These are phyloP conservation scores for Ceratobasidium sp. DNA, from an alignment of 1,284 basidiomycete species.

Conservation along the genomic window DNA sequence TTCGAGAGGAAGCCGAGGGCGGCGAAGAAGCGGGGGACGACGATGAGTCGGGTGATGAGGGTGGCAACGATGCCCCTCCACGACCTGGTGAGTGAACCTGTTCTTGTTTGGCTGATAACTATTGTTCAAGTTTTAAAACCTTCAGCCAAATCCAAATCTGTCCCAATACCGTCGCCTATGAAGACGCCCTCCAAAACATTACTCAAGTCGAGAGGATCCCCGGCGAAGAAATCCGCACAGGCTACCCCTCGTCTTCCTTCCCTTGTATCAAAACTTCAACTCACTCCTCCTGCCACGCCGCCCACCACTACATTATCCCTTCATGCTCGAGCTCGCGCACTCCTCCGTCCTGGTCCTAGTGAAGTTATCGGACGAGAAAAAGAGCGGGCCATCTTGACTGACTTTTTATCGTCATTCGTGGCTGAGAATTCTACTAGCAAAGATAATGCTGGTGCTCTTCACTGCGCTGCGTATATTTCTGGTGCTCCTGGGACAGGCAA, in stretches of 20 bases:
- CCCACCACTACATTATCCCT: conserved; percentile 53
- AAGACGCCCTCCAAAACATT: conserved; percentile 21
- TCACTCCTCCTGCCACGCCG: conserved; percentile 42
- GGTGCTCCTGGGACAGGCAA: conserved; percentile 86
- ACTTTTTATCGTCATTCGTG: conserved; percentile 71
- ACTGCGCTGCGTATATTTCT: conserved; percentile 72
- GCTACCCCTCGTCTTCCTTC: conserved; percentile 28
- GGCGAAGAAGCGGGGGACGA: conserved; percentile 19
- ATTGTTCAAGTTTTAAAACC: not conserved
- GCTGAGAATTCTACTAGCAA: conserved; percentile 52
- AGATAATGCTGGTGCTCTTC: conserved; percentile 58
- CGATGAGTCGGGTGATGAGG: not conserved
- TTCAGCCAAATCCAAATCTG: not conserved
- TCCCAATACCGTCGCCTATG: conserved; percentile 16
- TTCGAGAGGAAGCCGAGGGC: conserved; percentile 23
- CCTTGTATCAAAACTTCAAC: conserved; percentile 25
- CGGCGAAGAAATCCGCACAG: conserved; percentile 1
- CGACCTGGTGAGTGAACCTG: not conserved
- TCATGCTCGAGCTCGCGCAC: conserved; percentile 73
- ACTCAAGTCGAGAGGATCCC: conserved; percentile 1
- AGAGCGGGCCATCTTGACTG: conserved; percentile 69
- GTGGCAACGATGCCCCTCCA: not conserved
- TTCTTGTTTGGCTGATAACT: not conserved
- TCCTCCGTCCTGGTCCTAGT: conserved; percentile 71
- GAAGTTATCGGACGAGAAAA: conserved; percentile 73